A percentile compares a stretch with the other conserved stretches of the same genome.
phyloP scores from a whole-genome alignment of 495 filamentous ascomycete genomes.

The Penicillium herquei region DNA sequence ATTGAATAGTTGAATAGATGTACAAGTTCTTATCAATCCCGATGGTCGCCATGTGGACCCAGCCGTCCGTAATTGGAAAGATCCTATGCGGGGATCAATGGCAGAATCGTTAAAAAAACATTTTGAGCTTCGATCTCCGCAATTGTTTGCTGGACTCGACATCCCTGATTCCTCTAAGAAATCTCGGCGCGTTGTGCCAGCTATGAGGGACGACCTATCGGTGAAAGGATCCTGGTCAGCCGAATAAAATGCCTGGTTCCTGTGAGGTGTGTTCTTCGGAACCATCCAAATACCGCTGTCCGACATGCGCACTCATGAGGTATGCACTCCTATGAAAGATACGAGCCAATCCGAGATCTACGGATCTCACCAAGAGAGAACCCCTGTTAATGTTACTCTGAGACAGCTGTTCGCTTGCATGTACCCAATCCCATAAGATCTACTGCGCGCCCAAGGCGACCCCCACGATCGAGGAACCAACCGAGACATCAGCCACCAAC shows the following conservation, averaged over 20 bases:
- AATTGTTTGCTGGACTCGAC: not conserved
- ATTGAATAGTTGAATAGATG: too few species aligned
- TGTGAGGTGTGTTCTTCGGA: conserved; percentile 62
- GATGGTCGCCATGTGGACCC: not conserved
- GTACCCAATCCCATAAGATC: conserved; percentile 63
- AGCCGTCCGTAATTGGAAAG: not conserved
- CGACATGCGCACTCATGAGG: conserved; percentile 61
- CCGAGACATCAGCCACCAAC: conserved; percentile 13
- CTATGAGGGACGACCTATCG: conserved; percentile 9
- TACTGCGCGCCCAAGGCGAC: conserved; percentile 42
- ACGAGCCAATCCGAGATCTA: too few species aligned
- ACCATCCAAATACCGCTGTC: conserved; percentile 64
- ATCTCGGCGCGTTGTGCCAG: not conserved
- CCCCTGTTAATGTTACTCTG: not conserved
- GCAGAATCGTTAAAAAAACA: not conserved
- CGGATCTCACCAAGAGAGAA: too few species aligned
- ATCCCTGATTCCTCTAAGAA: not conserved
- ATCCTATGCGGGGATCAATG: not conserved
- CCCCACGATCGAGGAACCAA: conserved; percentile 32
- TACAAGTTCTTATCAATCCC: not conserved
- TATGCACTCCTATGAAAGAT: conserved; percentile 24
- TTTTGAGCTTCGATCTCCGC: not conserved
- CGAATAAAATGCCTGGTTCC: conserved; percentile 28
- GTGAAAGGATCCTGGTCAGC: conserved; percentile 1
- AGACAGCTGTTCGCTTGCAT: conserved; percentile 66